Percentiles rank a stretch among this genome's conserved stretches.
Evolutionary conservation across 495 filamentous ascomycete species (phyloP).

Genomic region (Podospora fimiseda): DNA sequence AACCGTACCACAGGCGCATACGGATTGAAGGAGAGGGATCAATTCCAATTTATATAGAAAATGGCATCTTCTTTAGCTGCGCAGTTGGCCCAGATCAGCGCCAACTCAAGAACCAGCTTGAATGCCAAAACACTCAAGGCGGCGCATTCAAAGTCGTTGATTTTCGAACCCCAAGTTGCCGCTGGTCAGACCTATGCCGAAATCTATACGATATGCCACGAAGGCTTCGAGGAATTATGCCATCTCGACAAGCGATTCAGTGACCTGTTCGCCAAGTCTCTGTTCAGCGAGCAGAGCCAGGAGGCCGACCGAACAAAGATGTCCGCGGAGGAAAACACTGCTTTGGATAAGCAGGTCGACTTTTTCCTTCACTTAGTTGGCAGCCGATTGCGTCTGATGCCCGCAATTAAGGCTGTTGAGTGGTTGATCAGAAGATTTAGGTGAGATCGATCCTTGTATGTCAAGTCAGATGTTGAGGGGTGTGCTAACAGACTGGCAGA

Average conservation of each 20-base stretch:
- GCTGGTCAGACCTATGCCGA: constrained; percentile 81
- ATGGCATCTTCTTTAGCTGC: constrained; percentile 75
- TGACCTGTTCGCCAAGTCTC: constrained; percentile 52
- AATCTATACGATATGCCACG: constrained; percentile 75
- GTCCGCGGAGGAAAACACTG: constrained; percentile 70
- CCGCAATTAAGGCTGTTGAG: constrained; percentile 83
- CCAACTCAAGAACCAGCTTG: constrained; percentile 68
- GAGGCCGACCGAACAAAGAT: constrained; percentile 77
- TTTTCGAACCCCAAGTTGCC: constrained; percentile 78
- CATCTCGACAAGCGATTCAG: constrained; percentile 70
- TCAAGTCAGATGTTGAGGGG: no score
- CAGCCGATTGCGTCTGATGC: constrained; percentile 69
- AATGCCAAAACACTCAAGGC: constrained; percentile 85
- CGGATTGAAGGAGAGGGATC: neutral
- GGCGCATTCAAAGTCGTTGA: constrained; percentile 81
- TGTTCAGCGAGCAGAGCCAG: constrained; percentile 92
- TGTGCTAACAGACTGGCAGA: constrained; percentile 45
- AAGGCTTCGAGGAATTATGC: constrained; percentile 88
- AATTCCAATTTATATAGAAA: neutral
- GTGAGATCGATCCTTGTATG: no score
- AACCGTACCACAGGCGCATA: neutral
- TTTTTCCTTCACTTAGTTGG: constrained; percentile 73
- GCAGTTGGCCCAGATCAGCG: constrained; percentile 75
- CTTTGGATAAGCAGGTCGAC: constrained; percentile 69
- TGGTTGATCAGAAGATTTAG: constrained; percentile 90